Evolutionary conservation across 805 yeast species (phyloP), one percentile per base, ranked within the genome.

Genomic region (Diddensiella santjacobensis): DNA sequence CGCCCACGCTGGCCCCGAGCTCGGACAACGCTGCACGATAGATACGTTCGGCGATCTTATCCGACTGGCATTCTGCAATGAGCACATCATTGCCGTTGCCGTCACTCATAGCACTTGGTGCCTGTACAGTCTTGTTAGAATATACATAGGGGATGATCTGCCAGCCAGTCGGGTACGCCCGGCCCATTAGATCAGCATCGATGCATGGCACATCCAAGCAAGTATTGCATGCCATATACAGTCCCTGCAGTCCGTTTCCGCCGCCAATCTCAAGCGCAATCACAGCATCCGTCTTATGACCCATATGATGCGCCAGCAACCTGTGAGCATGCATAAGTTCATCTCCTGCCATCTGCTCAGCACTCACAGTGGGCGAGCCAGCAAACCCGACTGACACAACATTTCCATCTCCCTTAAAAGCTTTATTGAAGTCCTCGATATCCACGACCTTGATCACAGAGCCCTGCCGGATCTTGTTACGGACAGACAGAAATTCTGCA

Each of bases 311-410:
- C 48, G 63, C 53, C 56, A 68, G 50, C 47, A 55, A 47, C 26
- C 62, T 52, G 52, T 63, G 50, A 52, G 74, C 59, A 22, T 61
- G 63, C 15, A 56, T 54, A 17, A 73, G 50, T 41, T 70, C 79
- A 37, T 64, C 53, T 1, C 76, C 74, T 35, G 60, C 62, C 11
- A 74, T 56, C 49, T 72, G 72, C 54, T 74, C 79, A 15, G 40
- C 36, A 30, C 53, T 24, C 11, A 74, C 78, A 0, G 78, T 73
- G 2, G 79, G 78, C 1, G 78, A 71, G 0, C 79, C 79, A 15
- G 71, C 71, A 52, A 60, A 66, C 41, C 73, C 64, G 6, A 70
- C 66, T 11, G 71, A 54, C 8, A 66, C 63, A 19, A 67, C 60
- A 19, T 55, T 48, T 20, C 55, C 60, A n/a, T 35, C 52, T 4